phyloP scores from a whole-genome alignment of 345 rosid genomes.

The Cochlearia excelsa region DNA sequence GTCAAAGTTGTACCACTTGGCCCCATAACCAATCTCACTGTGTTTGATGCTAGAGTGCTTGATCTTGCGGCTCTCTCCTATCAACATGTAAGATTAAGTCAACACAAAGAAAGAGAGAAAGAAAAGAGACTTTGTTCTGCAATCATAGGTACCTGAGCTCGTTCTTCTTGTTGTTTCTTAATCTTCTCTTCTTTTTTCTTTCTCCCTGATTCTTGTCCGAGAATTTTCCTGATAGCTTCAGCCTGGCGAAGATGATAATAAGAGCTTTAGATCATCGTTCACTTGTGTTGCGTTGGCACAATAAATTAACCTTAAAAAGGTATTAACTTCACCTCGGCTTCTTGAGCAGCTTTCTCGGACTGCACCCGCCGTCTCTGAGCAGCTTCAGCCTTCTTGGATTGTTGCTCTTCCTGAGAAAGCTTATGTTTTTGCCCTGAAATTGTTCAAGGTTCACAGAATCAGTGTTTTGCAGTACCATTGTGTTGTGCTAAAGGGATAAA shows the following conservation, averaged over 20 bases:
- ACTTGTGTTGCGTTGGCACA: not conserved
- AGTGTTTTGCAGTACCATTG: slow-evolving; percentile 1
- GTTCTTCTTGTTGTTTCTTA: slow-evolving; percentile 56
- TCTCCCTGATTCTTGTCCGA: slow-evolving; percentile 70
- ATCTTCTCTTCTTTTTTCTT: slow-evolving; percentile 68
- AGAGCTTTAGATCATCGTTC: not conserved
- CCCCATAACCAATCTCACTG: slow-evolving; percentile 58
- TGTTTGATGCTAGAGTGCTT: slow-evolving; percentile 47
- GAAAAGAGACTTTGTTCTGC: not conserved
- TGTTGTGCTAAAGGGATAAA: not conserved
- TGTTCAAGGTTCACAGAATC: slow-evolving; percentile 9
- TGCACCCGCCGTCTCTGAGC: slow-evolving; percentile 72
- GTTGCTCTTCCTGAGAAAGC: slow-evolving; percentile 71
- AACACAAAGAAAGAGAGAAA: slow-evolving; percentile 1
- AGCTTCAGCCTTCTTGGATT: slow-evolving; percentile 65
- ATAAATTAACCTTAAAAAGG: not conserved
- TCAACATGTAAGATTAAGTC: slow-evolving; percentile 3
- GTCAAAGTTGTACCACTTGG: slow-evolving; percentile 57
- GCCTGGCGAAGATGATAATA: slow-evolving; percentile 44
- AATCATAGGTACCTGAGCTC: slow-evolving; percentile 48
- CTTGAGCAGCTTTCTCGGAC: slow-evolving; percentile 74
- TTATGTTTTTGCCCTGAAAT: slow-evolving; percentile 62
- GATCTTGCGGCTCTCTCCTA: slow-evolving; percentile 54
- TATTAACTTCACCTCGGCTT: slow-evolving; percentile 51
- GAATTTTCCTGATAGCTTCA: slow-evolving; percentile 78